Evolutionary conservation across 2,329 filamentous ascomycete species (phyloP), one percentile per base, ranked within the genome.

Genomic region (Monosporascus ibericus): DNA sequence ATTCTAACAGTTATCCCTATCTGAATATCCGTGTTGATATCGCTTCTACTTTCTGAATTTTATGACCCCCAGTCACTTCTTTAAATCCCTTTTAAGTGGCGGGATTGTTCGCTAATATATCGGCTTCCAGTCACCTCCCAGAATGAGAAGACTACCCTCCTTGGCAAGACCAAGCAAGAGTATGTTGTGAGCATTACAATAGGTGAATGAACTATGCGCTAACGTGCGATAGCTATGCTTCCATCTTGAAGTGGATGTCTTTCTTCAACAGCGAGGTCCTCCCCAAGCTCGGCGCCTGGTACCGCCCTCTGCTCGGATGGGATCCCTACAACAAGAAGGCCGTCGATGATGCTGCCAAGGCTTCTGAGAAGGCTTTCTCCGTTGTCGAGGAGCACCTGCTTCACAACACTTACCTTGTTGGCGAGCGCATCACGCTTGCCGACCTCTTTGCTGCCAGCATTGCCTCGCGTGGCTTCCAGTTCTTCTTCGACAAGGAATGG

Each of bases 161-260:
- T 99, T 67, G 94, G 94, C 71, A 97, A 97, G 87, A 99, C 92
- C 79, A 99, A 99, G 88, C 92, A 99, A 82, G 94, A 99, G 85
- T 91, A 78, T 72, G 80, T 71, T 54, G n/a, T 46, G n/a, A 15
- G 46, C 40, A 9, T 18, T 42, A 42, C 5, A 22, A 25, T 47
- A 8, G 3, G 11, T 30, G 20, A 30, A n/a, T 49, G 11, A 24
- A 7, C 17, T 22, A 20, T 11, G 14, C 34, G 59, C 68, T 70
- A 57, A 71, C 46, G 44, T 24, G 2, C 27, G 18, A 18, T 58
- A 85, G 81, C 73, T 92, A 97, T 76, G 94, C 94, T 66, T 92
- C 92, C 64, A 99, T 99, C 75, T 82, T 99, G 72, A 90, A 88
- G 77, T 99, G 94, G 94, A 86, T 96, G 87, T 97, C 92, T 62